Evolutionary conservation across 1,284 basidiomycete genomes (phyloP).

Genomic region (Neotropicomus parvogracilis): DNA sequence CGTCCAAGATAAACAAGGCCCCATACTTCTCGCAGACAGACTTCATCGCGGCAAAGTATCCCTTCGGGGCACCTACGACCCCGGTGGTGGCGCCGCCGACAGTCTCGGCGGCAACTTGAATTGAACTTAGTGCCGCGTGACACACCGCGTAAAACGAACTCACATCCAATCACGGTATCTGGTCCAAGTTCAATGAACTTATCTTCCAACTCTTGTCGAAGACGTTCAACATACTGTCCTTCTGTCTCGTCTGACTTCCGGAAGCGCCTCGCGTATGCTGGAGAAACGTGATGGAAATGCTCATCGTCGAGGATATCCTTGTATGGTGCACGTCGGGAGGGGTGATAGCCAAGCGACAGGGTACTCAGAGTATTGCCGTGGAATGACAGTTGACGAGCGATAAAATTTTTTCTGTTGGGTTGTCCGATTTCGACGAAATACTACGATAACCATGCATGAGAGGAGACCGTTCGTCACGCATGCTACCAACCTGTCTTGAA

Average conservation of each 20-base stretch:
- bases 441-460: conserved; percentile 33
- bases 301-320: conserved; percentile 57
- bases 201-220: conserved; percentile 75
- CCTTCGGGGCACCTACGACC: conserved; percentile 68
- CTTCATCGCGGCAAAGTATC: conserved; percentile 81
- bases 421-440: conserved; percentile 71
- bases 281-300: conserved; percentile 77
- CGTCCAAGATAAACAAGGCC: conserved; percentile 82
- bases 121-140: conserved; percentile 10
- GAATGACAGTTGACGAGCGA: conserved; percentile 75
- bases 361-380: conserved; percentile 82
- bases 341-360: conserved; percentile 63
- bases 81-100: conserved; percentile 84
- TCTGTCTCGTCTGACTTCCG: conserved; percentile 66
- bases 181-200: conserved; percentile 80
- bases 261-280: conserved; percentile 81
- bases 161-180: conserved; percentile 76
- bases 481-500: conserved; percentile 57
- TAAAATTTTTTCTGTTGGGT: conserved; percentile 68
- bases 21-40: conserved; percentile 85
- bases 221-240: conserved; percentile 70
- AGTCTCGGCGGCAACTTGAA: conserved; percentile 73
- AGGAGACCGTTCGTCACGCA: not conserved
- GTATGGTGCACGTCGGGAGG: conserved; percentile 63
- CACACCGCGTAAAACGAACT: conserved; percentile 25